phyloP scores from a whole-genome alignment of 257 asterid species.

The Striga asiatica region DNA sequence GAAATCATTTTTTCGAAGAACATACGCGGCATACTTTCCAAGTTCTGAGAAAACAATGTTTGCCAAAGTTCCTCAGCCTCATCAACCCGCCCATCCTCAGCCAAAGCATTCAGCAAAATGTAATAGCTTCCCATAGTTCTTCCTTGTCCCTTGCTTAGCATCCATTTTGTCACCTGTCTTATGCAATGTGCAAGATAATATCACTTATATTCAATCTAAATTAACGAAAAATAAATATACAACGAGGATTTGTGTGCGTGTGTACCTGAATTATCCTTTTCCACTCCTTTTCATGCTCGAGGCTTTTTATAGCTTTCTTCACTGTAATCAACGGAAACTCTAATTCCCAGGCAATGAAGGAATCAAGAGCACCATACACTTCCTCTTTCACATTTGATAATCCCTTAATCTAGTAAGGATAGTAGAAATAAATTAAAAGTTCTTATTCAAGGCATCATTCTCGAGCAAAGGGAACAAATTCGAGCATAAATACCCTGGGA shows the following conservation, averaged over 20 bases:
- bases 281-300: slow-evolving; percentile 79
- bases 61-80: slow-evolving; percentile 92
- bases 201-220: slow-evolving; percentile 7
- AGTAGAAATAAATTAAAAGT: slow-evolving; percentile 7
- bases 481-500: neutral
- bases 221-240: neutral
- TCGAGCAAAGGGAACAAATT: neutral
- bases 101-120: slow-evolving; percentile 69
- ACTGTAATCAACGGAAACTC: slow-evolving; percentile 88
- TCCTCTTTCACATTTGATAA: slow-evolving; percentile 93
- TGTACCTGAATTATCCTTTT: slow-evolving; percentile 81
- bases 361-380: slow-evolving; percentile 89
- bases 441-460: neutral
- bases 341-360: slow-evolving; percentile 95
- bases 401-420: slow-evolving; percentile 51
- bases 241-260: neutral
- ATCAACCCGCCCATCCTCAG: slow-evolving; percentile 81
- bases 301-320: slow-evolving; percentile 80
- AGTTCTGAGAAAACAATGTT: slow-evolving; percentile 55
- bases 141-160: slow-evolving; percentile 96
- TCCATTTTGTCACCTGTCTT: slow-evolving; percentile 90
- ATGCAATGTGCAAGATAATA: neutral
- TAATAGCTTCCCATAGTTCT: slow-evolving; percentile 95
- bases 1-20: slow-evolving; percentile 82
- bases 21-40: slow-evolving; percentile 85